phyloP scores from a whole-genome alignment of 768 basidiomycete species.

The Sutorius australiensis region DNA sequence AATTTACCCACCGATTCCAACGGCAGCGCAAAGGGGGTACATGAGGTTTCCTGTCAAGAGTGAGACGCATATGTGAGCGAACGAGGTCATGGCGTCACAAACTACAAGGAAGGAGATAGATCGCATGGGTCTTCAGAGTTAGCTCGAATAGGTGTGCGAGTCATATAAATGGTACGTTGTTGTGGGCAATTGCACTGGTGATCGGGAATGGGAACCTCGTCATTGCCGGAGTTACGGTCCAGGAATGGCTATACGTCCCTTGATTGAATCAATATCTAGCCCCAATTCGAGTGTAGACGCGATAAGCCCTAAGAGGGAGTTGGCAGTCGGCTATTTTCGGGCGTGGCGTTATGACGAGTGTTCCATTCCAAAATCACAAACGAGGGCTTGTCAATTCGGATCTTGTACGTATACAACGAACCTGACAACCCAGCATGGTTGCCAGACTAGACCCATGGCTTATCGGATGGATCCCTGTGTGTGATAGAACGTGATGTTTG shows the following conservation, averaged over 20 bases:
- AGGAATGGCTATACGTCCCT: not conserved
- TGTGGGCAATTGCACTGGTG: not conserved
- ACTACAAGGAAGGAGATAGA: no score
- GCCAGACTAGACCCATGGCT: not conserved
- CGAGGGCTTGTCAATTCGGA: not conserved
- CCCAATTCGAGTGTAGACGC: not conserved
- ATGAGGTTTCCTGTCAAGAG: not conserved
- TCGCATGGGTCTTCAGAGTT: not conserved
- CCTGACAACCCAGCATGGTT: not conserved
- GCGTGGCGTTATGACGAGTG: not conserved
- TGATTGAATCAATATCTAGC: not conserved
- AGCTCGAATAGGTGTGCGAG: no score
- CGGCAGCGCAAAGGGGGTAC: not conserved
- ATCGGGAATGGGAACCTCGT: not conserved
- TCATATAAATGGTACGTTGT: not conserved
- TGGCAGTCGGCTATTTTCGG: not conserved
- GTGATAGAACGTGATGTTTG: not conserved
- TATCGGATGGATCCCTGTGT: not conserved
- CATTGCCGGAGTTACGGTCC: not conserved
- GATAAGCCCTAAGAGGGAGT: not conserved
- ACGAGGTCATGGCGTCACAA: not conserved
- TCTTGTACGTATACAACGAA: not conserved
- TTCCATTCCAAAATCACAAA: not conserved
- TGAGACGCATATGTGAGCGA: not conserved
- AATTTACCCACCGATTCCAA: slow-evolving; percentile 3